A percentile compares a stretch with the other conserved stretches of the same genome.
Evolutionary conservation across 2,329 filamentous ascomycete species (phyloP).

Genomic region (Mycosphaerelloides madeirae): DNA sequence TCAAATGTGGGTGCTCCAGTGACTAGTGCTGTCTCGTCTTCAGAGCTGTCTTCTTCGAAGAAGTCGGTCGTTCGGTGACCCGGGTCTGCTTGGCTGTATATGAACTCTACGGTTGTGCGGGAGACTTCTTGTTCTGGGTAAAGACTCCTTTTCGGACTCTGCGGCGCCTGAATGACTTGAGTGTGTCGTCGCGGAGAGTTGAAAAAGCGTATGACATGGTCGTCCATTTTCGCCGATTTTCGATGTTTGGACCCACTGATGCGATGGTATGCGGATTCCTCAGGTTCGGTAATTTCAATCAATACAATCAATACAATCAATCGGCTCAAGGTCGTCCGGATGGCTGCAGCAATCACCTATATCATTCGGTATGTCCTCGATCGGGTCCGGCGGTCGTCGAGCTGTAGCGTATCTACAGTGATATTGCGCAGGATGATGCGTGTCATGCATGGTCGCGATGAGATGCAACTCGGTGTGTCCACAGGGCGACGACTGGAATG

Average conservation of each 20-base stretch:
- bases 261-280: conserved; percentile 4
- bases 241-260: background rate
- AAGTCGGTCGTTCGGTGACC: conserved; percentile 31
- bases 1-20: conserved; percentile 10
- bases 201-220: conserved; percentile 23
- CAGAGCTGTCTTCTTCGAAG: conserved; percentile 32
- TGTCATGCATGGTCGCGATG: conserved; percentile 1
- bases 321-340: background rate
- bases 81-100: conserved; percentile 29
- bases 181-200: conserved; percentile 33
- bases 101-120: conserved; percentile 23
- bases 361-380: background rate
- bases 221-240: conserved; percentile 7
- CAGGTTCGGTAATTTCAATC: background rate
- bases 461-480: conserved; percentile 7
- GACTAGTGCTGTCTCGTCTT: conserved; percentile 17
- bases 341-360: conserved; percentile 1
- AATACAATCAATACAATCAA: background rate
- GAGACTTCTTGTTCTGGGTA: conserved; percentile 25
- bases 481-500: conserved; percentile 23
- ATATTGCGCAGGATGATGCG: background rate
- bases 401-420: background rate
- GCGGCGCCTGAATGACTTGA: conserved; percentile 26
- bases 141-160: conserved; percentile 34
- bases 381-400: background rate